Conservation (phyloP, 257 asterid species). For the Agastache rugosa region DNA sequence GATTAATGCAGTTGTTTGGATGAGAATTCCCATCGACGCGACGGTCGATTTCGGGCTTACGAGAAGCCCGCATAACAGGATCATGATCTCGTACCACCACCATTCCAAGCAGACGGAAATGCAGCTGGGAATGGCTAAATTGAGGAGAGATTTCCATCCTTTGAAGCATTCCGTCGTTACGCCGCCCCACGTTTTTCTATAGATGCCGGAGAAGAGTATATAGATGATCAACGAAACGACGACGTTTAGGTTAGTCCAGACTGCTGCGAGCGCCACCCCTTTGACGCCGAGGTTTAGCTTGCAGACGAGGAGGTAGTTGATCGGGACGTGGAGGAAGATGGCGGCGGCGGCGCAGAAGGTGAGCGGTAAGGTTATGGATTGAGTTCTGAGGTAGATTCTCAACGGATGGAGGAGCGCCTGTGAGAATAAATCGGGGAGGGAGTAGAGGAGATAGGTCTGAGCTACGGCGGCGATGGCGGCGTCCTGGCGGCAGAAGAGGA, state of each 20-base stretch:
- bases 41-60: conserved; percentile 69
- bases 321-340: conserved; percentile 62
- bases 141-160: conserved; percentile 63
- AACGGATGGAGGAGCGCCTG: conserved; percentile 75
- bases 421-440: conserved; percentile 64
- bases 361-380: conserved; percentile 73
- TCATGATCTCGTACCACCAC: conserved; percentile 98
- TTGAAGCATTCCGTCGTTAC: conserved; percentile 55
- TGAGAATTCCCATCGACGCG: conserved; percentile 83
- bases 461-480: conserved; percentile 65
- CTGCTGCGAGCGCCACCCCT: conserved; percentile 69
- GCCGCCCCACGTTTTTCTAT: conserved; percentile 65
- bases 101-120: conserved; percentile 82
- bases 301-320: conserved; percentile 62
- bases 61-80: conserved; percentile 66
- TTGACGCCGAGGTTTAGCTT: conserved; percentile 57
- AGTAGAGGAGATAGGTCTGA: conserved; percentile 58
- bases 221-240: conserved; percentile 55
- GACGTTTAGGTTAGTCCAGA: conserved; percentile 72
- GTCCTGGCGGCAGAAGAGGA: conserved; percentile 66
- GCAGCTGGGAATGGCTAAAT: conserved; percentile 80
- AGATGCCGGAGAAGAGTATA: conserved; percentile 54
- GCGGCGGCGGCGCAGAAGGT: conserved; percentile 69
- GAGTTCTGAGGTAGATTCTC: conserved; percentile 74
- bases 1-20: conserved; percentile 77